Percentiles rank a stretch among this genome's conserved stretches.
These are phyloP conservation scores for Drechslerella coelobrocha DNA, from an alignment of 2,329 filamentous ascomycete genomes.

Conservation along the genomic window DNA sequence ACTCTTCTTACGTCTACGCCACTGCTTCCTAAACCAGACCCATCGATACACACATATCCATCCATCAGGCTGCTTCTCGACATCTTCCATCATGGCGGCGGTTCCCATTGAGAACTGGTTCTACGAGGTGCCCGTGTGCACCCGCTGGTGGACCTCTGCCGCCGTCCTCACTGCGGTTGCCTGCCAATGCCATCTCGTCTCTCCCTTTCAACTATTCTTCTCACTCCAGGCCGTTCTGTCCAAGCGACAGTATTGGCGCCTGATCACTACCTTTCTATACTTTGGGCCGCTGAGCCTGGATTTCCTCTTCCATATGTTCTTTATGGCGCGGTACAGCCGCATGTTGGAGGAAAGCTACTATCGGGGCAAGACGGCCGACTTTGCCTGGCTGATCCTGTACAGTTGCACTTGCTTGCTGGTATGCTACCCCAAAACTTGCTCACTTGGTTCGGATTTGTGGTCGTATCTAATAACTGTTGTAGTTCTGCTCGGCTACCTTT, in stretches of 20 bases:
- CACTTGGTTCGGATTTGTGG: not conserved
- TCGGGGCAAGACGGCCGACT: constrained; percentile 88
- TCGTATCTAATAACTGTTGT: not conserved
- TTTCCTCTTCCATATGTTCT: constrained; percentile 97
- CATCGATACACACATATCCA: constrained; percentile 1
- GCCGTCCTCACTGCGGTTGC: constrained; percentile 85
- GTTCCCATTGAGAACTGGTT: constrained; percentile 93
- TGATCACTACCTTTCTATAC: constrained; percentile 96
- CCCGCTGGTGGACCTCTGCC: constrained; percentile 94
- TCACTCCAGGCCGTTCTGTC: constrained; percentile 89
- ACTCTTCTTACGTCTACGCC: too few species aligned
- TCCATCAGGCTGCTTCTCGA: not conserved
- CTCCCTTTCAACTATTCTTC: constrained; percentile 95
- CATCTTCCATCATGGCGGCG: constrained; percentile 58
- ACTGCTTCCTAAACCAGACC: not conserved
- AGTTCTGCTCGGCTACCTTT: constrained; percentile 43
- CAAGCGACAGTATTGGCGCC: constrained; percentile 96
- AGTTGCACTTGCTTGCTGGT: constrained; percentile 76
- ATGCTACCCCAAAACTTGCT: not conserved
- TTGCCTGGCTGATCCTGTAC: constrained; percentile 92
- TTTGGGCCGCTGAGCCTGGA: constrained; percentile 94
- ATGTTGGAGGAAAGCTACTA: constrained; percentile 87
- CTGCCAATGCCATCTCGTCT: constrained; percentile 91
- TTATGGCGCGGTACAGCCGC: constrained; percentile 93
- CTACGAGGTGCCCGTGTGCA: constrained; percentile 97